phyloP scores from a whole-genome alignment of 352 stramenopile genomes.

The Blastocystis sp. region DNA sequence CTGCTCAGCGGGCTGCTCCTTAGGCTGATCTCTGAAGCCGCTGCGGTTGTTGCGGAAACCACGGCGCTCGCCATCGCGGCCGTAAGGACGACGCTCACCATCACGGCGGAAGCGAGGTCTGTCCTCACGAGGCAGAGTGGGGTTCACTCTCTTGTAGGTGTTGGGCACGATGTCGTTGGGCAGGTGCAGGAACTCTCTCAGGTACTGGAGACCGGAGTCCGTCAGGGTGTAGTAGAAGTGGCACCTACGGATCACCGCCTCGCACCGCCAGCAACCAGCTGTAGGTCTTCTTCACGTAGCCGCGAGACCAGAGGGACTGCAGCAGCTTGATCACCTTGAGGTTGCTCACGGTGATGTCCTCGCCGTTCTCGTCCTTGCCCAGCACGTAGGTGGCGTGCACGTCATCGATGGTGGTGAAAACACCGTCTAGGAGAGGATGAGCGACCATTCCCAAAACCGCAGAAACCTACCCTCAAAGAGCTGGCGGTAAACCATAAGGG shows the following conservation, averaged over 20 bases:
- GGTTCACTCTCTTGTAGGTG: slow-evolving; percentile 91
- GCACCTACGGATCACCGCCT: slow-evolving; percentile 2
- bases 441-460: background rate
- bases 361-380: slow-evolving; percentile 82
- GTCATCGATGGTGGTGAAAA: slow-evolving; percentile 38
- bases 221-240: slow-evolving; percentile 99
- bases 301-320: slow-evolving; percentile 93
- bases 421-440: slow-evolving; percentile 3
- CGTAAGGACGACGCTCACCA: background rate
- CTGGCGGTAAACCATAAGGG: slow-evolving; percentile 59
- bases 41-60: slow-evolving; percentile 20
- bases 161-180: slow-evolving; percentile 95
- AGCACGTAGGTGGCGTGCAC: slow-evolving; percentile 44
- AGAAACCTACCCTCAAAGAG: slow-evolving; percentile 63
- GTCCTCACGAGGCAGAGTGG: slow-evolving; percentile 66
- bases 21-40: slow-evolving; percentile 26
- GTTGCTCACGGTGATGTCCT: slow-evolving; percentile 92
- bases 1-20: background rate
- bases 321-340: slow-evolving; percentile 96
- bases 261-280: slow-evolving; percentile 86
- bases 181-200: slow-evolving; percentile 93
- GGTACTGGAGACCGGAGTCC: slow-evolving; percentile 96
- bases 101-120: slow-evolving; percentile 39
- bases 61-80: slow-evolving; percentile 3
- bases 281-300: slow-evolving; percentile 96